phyloP scores from a whole-genome alignment of 2,329 filamentous ascomycete species.

The Neonectria magnoliae region DNA sequence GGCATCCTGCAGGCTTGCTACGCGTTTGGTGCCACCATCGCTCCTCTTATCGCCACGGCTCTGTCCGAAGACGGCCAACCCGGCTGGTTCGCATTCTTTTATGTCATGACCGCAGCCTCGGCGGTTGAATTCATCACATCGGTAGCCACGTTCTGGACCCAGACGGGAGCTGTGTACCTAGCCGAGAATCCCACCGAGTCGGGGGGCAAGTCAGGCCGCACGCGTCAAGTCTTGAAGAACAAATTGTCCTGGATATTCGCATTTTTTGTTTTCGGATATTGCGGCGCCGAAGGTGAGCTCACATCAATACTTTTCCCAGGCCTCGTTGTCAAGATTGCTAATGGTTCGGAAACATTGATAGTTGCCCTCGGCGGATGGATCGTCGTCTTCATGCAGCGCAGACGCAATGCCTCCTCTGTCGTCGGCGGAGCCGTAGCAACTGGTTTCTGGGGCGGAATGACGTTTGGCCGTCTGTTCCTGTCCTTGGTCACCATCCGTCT shows the following conservation, averaged over 20 bases:
- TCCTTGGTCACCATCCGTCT: conserved; percentile 78
- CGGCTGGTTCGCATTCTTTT: conserved; percentile 78
- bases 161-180: conserved; percentile 6
- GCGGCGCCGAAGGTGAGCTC: conserved; percentile 8
- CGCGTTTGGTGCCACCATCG: conserved; percentile 72
- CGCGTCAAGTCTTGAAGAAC: conserved; percentile 2
- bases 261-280: conserved; percentile 9
- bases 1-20: conserved; percentile 76
- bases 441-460: conserved; percentile 85
- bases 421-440: conserved; percentile 79
- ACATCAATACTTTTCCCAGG: not conserved
- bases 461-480: conserved; percentile 74
- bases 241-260: conserved; percentile 7
- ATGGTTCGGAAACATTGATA: conserved; percentile 3
- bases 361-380: conserved; percentile 71
- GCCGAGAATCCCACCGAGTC: not conserved
- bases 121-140: not conserved
- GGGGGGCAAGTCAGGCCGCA: conserved; percentile 3
- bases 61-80: conserved; percentile 67
- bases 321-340: not conserved
- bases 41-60: conserved; percentile 75
- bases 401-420: conserved; percentile 73
- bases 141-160: not conserved
- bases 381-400: conserved; percentile 82
- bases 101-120: conserved; percentile 74